Evolutionary conservation across 495 filamentous ascomycete species (phyloP), one percentile per base, ranked within the genome.

Genomic region (Elaphomyces granulatus): DNA sequence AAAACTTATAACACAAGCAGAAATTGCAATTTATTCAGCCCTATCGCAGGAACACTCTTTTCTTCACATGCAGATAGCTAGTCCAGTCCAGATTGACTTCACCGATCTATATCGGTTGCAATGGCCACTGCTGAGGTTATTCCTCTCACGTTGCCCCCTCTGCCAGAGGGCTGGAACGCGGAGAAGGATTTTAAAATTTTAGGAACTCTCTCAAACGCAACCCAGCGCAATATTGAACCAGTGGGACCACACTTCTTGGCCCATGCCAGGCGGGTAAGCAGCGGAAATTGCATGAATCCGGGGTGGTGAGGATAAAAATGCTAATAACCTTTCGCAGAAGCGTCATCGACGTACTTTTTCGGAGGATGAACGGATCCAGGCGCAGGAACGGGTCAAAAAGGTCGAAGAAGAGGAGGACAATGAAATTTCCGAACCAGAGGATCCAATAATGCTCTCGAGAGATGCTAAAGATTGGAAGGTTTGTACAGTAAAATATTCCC

Each of bases 401-500:
- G 78, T 90, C 36, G 90, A 96, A 61, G 84, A 88, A 44, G 83
- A 94, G 40, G 80, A 94, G 40, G 75, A 78, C 34, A 80, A 78
- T 49, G 85, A 94, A 40, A 87, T 90, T 60, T 87, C 81, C 66
- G 90, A 98, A 64, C 64, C 78, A 28, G 90, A 98, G 62, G 84
- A 94, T 52, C 77, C 82, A 37, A 70, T 90, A 67, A 81, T 95
- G 75, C 78, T 96, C 10, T 67, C 77, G 50, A 75, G 87, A 19
- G 87, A 98, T 48, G 85, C 90, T 44, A 98, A 98, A 70, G 90
- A 98, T 71, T 98, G 90, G 90, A 98, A 98, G 82, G 87, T 87
- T 63, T 42, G 66, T 48, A 6, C n/a, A n/a, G n/a, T n/a, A n/a
- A n/a, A n/a, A n/a, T n/a, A n/a, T n/a, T n/a, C n/a, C n/a, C n/a